Conservation (phyloP, 2,329 filamentous ascomycete species). For the Ophiostoma triangulosporum region DNA sequence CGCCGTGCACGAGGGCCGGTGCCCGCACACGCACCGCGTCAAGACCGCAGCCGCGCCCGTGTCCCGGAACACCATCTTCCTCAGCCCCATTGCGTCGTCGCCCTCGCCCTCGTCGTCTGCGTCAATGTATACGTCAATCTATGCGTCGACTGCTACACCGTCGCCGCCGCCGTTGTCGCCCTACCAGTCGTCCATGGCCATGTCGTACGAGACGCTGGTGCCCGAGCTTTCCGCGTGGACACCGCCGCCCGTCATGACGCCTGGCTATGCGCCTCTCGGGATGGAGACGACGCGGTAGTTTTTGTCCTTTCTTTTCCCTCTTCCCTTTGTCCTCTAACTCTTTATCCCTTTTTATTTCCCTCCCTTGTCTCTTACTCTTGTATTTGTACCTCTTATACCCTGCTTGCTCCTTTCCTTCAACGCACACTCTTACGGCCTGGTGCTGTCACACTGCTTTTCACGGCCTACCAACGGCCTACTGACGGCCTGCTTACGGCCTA, state of each 20-base stretch:
- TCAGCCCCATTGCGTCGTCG: neutral
- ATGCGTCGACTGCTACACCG: too few relatives aligned
- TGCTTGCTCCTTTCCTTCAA: too few relatives aligned
- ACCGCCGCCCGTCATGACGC: slow-evolving; percentile 3
- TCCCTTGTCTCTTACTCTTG: neutral
- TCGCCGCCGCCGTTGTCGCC: neutral
- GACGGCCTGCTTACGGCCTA: neutral
- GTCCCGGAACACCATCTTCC: neutral
- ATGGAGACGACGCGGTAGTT: slow-evolving; percentile 12
- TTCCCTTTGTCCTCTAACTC: neutral
- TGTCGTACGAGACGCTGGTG: slow-evolving; percentile 4
- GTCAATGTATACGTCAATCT: neutral
- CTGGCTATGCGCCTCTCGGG: slow-evolving; percentile 9
- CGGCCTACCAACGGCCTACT: too few relatives aligned
- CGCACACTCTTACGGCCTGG: too few relatives aligned
- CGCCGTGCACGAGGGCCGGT: slow-evolving; percentile 38
- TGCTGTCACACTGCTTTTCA: too few relatives aligned
- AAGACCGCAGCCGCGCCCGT: neutral
- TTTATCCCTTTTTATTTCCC: too few relatives aligned
- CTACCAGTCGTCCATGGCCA: neutral
- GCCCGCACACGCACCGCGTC: slow-evolving; percentile 26
- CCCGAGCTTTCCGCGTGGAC: slow-evolving; percentile 10
- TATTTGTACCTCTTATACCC: too few relatives aligned
- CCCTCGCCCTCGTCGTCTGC: neutral
- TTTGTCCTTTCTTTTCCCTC: neutral